Conservation (phyloP, 305 asterid genomes). For the Fraxinus dipetala region DNA sequence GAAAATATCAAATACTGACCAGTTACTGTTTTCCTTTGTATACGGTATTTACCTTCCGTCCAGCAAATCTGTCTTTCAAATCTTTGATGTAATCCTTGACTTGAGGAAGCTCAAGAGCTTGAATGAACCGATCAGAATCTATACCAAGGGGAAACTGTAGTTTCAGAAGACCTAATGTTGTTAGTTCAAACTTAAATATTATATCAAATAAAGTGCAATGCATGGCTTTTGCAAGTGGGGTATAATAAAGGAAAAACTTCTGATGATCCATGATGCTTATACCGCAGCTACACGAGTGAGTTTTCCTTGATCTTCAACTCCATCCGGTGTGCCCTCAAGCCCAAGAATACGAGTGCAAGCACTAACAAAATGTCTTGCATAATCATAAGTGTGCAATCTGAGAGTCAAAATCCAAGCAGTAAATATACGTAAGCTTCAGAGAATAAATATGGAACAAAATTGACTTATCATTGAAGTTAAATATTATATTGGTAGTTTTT, state of each 20-base stretch:
- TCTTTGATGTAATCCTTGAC: constrained; percentile 72
- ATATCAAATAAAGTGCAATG: neutral
- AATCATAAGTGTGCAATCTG: constrained; percentile 97
- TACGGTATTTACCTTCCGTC: constrained; percentile 57
- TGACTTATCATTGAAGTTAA: neutral
- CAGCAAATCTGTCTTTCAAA: constrained; percentile 80
- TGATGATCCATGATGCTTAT: too few relatives aligned
- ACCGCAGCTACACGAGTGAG: constrained; percentile 96
- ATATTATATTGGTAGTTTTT: neutral
- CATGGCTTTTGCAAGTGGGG: neutral
- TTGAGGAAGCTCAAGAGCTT: constrained; percentile 74
- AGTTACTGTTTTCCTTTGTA: constrained; percentile 1
- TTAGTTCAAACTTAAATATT: constrained; percentile 13
- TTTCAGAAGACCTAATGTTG: constrained; percentile 30
- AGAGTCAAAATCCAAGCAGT: constrained; percentile 13
- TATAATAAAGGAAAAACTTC: neutral
- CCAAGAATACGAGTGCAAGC: constrained; percentile 99
- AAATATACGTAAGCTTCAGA: neutral
- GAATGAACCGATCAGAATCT: constrained; percentile 82
- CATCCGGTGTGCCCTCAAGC: constrained; percentile 99
- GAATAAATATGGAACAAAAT: neutral
- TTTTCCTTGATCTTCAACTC: constrained; percentile 97
- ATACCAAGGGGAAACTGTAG: constrained; percentile 94
- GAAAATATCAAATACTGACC: neutral
- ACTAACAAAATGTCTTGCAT: constrained; percentile 97